Evolutionary conservation across 306 rosid genomes (phyloP), one percentile per base, ranked within the genome.

Genomic region (Hippophae rhamnoides): DNA sequence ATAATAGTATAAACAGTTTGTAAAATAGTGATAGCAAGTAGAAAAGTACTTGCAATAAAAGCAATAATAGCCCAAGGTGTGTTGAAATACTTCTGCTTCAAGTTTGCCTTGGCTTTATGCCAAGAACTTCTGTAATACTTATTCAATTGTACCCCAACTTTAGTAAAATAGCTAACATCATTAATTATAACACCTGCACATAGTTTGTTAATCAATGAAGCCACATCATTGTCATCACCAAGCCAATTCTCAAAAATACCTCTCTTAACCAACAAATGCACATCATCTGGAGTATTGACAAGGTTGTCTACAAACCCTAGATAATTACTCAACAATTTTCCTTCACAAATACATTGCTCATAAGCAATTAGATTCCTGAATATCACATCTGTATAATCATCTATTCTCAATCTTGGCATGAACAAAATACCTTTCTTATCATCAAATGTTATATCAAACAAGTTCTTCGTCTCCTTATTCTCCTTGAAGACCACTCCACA

Each of bases 331-430:
- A 54, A 2, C 11, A 13, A 26, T 3, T 13, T 26, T 3, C 6
- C 27, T 5, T 46, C 54, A 18, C 52, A 47, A 27, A 11, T 7
- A 8, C 60, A 54, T 55, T 55, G 61, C 18, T 64, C 69, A 31
- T 42, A 64, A 6, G 51, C 54, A 6, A 64, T 12, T 48, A 48
- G 58, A 23, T 75, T 79, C 23, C 75, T 13, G 0, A 66, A 1
- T 5, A 10, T 0, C 0, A 10, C 2, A 31, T 69, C 69, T 0
- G 70, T 40, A 0, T 0, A 0, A 0, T 10, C 67, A 62, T 7
- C 0, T 10, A 66, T 23, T 41, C 6, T 5, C 52, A 72, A 31
- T 6, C 49, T 7, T 44, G 81, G 77, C 47, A 77, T 77, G 52
- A 13, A 23, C 9, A 59, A 9, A 59, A 43, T 10, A 3, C 61